Evolutionary conservation across 148 eudicot species (phyloP).

Genomic region (Cornus florida): DNA sequence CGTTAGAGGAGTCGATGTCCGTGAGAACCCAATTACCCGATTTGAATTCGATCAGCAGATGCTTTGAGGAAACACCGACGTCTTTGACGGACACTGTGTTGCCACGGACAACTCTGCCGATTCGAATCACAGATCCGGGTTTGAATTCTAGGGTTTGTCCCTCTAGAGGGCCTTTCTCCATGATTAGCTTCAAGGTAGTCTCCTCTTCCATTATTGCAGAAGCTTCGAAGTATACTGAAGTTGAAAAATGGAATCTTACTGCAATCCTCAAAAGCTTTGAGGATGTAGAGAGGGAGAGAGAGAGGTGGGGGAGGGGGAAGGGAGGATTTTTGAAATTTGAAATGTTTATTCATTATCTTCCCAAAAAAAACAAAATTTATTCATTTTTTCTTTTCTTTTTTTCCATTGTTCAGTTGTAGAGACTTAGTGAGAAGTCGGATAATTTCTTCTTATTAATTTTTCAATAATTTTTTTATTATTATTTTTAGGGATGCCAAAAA

Average conservation of each 20-base stretch:
- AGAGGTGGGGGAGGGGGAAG: conserved; percentile 8
- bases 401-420: no score
- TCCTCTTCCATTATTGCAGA: conserved; percentile 27
- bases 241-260: not conserved
- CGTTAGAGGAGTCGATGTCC: conserved; percentile 77
- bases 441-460: no score
- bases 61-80: conserved; percentile 74
- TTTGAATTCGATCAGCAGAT: conserved; percentile 40
- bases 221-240: not conserved
- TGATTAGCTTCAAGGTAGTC: conserved; percentile 42
- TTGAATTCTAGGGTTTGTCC: conserved; percentile 63
- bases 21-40: conserved; percentile 46
- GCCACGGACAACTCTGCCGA: conserved; percentile 67
- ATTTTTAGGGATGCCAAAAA: no score
- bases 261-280: not conserved
- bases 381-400: no score
- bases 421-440: no score
- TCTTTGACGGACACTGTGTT: conserved; percentile 72
- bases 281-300: conserved; percentile 14
- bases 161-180: conserved; percentile 65
- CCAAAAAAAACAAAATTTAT: no score
- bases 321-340: not conserved
- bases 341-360: not conserved
- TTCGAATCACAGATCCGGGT: conserved; percentile 30
- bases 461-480: no score